Base-by-base conservation (phyloP, 768 basidiomycete species). In the Naganishia vaughanmartiniae region DNA sequence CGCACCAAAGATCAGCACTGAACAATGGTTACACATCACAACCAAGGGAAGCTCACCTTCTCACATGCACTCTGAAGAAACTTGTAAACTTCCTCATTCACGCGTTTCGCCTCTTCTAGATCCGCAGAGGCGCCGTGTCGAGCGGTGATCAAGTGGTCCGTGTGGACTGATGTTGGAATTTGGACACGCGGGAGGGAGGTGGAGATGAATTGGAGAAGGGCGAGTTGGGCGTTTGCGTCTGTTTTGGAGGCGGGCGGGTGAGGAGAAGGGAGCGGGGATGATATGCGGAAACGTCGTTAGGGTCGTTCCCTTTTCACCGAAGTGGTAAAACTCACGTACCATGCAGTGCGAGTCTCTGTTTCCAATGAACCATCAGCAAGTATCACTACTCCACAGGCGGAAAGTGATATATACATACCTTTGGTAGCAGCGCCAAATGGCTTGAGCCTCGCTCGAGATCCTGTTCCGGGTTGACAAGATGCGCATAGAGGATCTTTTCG, bases 81-180 rank as follows among this genome's bases (percentile, higher is more conserved):
- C 77, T 96, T 91, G 76, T 97, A 99, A 7, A 99, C 95, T 80
- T 99, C 96, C 83, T 91, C 87, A 79, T 98, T 97, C 10, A 88
- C 88, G 42, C 87, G 84, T 71, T 96, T 88, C 6, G 94, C 93
- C 42, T 87, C 85, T 2, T 65, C 54, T 12, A 99, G 83, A 78
- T 99, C 96, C 2, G 86, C 81, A 53, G 89, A 86, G 2, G 93
- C 96, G 3, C 95, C 95, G 66, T 89, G 86, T 21, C 86, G 84
- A 19, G 96, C 96, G 81, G 93, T 92, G 70, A 99, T 97, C 54
- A 99, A 86, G 82, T 99, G 96, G 79, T 99, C 96, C 76, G 96
- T 98, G 80, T 99, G 96, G 72, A 99, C 96, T 73, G 82, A 82
- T 11, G 83, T 81, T 5, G 84, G 84, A 0, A 97, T 93, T 19